Evolutionary conservation across 176 grass and related monocot genomes (phyloP), one percentile per base, ranked within the genome.

Genomic region (Eragrostis nindensis): DNA sequence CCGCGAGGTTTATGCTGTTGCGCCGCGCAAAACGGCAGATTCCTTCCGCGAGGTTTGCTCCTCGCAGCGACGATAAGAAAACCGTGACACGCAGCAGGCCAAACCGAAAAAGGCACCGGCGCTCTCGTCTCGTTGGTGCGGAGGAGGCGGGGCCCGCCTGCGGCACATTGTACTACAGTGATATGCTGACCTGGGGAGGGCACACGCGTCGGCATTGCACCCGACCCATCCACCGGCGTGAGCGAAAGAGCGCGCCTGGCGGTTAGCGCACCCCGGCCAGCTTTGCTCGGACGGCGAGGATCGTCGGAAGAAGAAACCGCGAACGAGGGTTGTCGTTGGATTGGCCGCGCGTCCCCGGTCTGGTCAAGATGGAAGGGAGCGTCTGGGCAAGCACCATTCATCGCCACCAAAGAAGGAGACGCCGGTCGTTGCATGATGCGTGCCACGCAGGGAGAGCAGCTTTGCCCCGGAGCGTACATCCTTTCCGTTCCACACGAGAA

Each of bases 351-450:
- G 42, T 7, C 44, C 22, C 57, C 1, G 14, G 45, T 30, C 68
- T 49, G 24, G 44, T 71, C 44, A 71, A 71, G 68, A 46, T 48
- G 45, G 49, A n/a, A n/a, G 53, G 53, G 7, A n/a, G 53, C 49
- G 49, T 52, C 16, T 7, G 42, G 6, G 8, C 46, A 8, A 1
- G 46, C 46, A 36, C 32, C 32, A 36, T 36, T 48, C 46, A 3
- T 48, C 18, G 52, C 48, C 13, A 52, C n/a, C n/a, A n/a, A n/a
- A n/a, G n/a, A 52, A 18, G 48, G 18, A 52, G 48, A 55, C 19
- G 52, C 55, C 55, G 55, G 55, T 47, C 22, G 67, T 7, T 45
- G 66, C 67, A 14, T 46, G 67, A 24, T 13, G 66, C 66, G 40
- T 13, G 41, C 3, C 38, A 13, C 15, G 68, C 22, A 29, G 45